Conservation (phyloP, 1,139 yeast genomes). For the Hyphopichia fennica region DNA sequence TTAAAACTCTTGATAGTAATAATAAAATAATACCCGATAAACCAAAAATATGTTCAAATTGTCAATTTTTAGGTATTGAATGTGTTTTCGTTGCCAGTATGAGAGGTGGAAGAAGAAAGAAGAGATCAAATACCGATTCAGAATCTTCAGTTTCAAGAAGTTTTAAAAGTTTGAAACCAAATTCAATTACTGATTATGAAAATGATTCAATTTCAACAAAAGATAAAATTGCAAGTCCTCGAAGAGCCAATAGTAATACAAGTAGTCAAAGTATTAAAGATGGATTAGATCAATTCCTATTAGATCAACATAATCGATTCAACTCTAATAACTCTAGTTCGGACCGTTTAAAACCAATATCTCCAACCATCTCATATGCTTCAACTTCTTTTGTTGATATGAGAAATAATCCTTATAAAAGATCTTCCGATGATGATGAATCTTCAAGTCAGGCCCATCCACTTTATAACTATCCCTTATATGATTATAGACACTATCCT, state of each 20-base stretch:
- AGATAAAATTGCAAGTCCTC: not conserved
- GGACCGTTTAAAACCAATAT: not conserved
- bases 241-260: not conserved
- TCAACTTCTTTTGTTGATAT: slow-evolving; percentile 1
- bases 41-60: slow-evolving; percentile 46
- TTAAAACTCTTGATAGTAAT: slow-evolving; percentile 15
- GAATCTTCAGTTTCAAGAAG: not conserved
- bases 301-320: slow-evolving; percentile 1
- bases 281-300: slow-evolving; percentile 1
- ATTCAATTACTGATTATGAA: not conserved
- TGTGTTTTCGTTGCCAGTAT: slow-evolving; percentile 61
- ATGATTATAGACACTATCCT: not conserved
- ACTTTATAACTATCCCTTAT: not conserved
- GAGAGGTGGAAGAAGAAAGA: slow-evolving; percentile 58
- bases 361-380: slow-evolving; percentile 11
- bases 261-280: not conserved
- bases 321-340: not conserved
- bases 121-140: slow-evolving; percentile 12
- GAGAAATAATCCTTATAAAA: not conserved
- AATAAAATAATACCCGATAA: slow-evolving; percentile 15
- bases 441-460: not conserved
- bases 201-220: not conserved
- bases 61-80: slow-evolving; percentile 46
- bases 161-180: not conserved
- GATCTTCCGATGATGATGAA: not conserved